Evolutionary conservation across 257 asterid species (phyloP).

Genomic region (Penstemon davidsonii): DNA sequence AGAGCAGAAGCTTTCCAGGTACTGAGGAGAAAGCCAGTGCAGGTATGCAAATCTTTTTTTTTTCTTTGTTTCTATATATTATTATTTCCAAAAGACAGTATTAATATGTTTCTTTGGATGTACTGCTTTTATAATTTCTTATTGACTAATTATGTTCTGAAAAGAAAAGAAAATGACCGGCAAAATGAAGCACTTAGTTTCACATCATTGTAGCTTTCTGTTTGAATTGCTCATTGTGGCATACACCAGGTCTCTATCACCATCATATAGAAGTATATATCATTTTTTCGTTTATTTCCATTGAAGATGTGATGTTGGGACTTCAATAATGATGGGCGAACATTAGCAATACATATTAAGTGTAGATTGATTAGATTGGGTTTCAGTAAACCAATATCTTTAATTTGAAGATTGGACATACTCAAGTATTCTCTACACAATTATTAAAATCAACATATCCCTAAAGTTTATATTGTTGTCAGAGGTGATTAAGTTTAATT

Average conservation of each 20-base stretch:
- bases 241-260: neutral
- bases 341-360: neutral
- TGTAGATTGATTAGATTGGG: constrained; percentile 3
- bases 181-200: neutral
- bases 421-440: constrained; percentile 4
- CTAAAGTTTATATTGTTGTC: neutral
- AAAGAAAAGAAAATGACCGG: constrained; percentile 10
- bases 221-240: neutral
- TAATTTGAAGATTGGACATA: constrained; percentile 8
- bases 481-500: too few relatives aligned
- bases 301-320: neutral
- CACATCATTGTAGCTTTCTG: neutral
- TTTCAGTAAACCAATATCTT: constrained; percentile 8
- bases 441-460: constrained; percentile 13
- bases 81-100: constrained; percentile 1
- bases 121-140: neutral
- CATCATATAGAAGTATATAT: neutral
- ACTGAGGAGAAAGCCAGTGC: constrained; percentile 95
- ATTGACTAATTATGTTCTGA: neutral
- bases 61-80: constrained; percentile 13
- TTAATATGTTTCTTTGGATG: neutral
- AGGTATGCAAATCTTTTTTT: constrained; percentile 45
- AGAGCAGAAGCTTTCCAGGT: constrained; percentile 99
- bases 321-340: constrained; percentile 1
- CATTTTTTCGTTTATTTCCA: neutral